Conservation (phyloP, 1,284 basidiomycete species). For the Fomitopsis palustris region DNA sequence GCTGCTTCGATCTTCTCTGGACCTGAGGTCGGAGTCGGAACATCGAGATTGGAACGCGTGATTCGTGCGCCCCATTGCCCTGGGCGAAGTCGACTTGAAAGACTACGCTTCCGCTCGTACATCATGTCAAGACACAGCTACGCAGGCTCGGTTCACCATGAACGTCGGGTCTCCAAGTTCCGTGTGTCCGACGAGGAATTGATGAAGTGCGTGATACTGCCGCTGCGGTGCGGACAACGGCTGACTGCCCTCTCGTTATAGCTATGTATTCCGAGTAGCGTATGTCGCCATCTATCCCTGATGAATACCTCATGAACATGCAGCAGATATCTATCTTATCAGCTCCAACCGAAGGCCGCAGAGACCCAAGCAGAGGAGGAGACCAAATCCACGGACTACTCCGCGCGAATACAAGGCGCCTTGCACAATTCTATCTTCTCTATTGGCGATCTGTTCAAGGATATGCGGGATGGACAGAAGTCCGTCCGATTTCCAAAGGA, state of each 20-base stretch:
- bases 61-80: background rate
- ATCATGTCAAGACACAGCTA: conserved; percentile 66
- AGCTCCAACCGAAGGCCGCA: conserved; percentile 60
- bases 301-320: conserved; percentile 11
- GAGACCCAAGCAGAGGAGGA: conserved; percentile 39
- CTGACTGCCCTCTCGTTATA: conserved; percentile 26
- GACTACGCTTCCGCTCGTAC: background rate
- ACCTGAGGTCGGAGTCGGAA: background rate
- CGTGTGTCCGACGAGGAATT: conserved; percentile 77
- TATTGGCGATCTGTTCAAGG: conserved; percentile 81
- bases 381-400: conserved; percentile 56
- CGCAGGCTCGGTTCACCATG: conserved; percentile 55
- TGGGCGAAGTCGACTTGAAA: background rate
- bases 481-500: conserved; percentile 92
- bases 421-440: conserved; percentile 73
- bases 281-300: conserved; percentile 36
- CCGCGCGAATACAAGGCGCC: conserved; percentile 62
- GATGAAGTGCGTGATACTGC: conserved; percentile 59
- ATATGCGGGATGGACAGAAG: conserved; percentile 70
- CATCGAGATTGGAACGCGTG: background rate
- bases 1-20: background rate
- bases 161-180: conserved; percentile 68
- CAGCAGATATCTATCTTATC: conserved; percentile 61
- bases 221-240: conserved; percentile 8
- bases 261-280: conserved; percentile 78